Percentiles rank a stretch among this genome's conserved stretches.
Conservation (phyloP, 1,284 basidiomycete genomes). For the Apiotrichum sp. region DNA sequence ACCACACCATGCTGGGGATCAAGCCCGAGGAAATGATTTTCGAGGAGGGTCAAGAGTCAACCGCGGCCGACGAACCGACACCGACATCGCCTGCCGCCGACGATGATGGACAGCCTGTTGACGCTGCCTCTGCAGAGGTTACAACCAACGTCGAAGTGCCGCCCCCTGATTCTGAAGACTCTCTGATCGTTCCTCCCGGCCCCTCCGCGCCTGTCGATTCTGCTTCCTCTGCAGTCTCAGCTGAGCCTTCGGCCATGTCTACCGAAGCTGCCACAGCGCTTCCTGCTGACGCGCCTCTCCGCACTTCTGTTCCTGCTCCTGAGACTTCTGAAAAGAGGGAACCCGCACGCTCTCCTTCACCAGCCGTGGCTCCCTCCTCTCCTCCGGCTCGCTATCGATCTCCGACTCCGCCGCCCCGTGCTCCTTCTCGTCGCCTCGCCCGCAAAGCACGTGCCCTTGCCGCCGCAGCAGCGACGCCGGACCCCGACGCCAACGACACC, state of each 20-base stretch:
- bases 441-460: slow-evolving; percentile 18
- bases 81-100: neutral
- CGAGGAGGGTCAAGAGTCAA: too few species aligned
- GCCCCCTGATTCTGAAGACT: too few species aligned
- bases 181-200: too few species aligned
- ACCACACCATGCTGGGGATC: neutral
- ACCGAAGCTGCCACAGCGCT: neutral
- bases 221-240: neutral
- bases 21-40: neutral
- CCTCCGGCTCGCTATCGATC: neutral
- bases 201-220: neutral
- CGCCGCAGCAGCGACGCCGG: slow-evolving; percentile 18
- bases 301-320: neutral
- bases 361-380: too few species aligned
- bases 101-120: too few species aligned
- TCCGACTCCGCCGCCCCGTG: neutral
- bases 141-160: too few species aligned
- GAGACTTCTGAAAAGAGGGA: too few species aligned
- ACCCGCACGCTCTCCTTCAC: too few species aligned
- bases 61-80: too few species aligned
- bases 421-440: slow-evolving; percentile 19
- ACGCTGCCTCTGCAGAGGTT: too few species aligned
- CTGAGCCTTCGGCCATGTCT: neutral
- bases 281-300: neutral
- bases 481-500: slow-evolving; percentile 44